phyloP scores from a whole-genome alignment of 2,329 filamentous ascomycete species.

The Epichloe brachyelytri region DNA sequence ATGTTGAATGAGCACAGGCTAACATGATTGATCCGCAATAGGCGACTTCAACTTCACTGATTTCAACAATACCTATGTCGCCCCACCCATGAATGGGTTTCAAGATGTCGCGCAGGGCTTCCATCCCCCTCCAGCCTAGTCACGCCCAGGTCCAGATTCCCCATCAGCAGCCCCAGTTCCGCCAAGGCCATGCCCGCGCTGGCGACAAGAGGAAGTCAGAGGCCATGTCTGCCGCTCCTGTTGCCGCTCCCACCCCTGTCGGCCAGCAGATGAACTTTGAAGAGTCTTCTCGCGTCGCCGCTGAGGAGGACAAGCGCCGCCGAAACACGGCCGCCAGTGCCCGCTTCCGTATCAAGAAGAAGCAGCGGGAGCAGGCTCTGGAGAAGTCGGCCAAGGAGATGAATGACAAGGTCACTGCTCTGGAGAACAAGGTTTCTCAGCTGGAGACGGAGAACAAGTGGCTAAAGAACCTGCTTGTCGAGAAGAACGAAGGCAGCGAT shows the following conservation, averaged over 20 bases:
- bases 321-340: constrained; percentile 82
- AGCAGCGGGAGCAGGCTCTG: constrained; percentile 79
- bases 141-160: constrained; percentile 27
- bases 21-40: constrained; percentile 28
- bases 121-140: constrained; percentile 42
- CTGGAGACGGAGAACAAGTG: constrained; percentile 77
- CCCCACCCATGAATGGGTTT: constrained; percentile 32
- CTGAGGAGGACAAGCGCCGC: constrained; percentile 81
- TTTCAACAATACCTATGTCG: constrained; percentile 38
- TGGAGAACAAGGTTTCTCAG: constrained; percentile 62
- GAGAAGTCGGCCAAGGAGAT: constrained; percentile 75
- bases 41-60: constrained; percentile 46
- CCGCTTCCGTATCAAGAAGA: constrained; percentile 90
- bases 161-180: constrained; percentile 25
- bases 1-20: constrained; percentile 2
- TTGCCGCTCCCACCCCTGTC: constrained; percentile 1
- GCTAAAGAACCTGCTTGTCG: constrained; percentile 67
- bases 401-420: constrained; percentile 59
- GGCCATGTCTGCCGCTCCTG: constrained; percentile 19
- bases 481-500: constrained; percentile 59
- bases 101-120: constrained; percentile 23
- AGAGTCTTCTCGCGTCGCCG: constrained; percentile 58
- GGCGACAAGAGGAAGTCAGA: constrained; percentile 36
- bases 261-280: constrained; percentile 45
- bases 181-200: constrained; percentile 16